These are phyloP conservation scores for Botrytis medusae DNA, from an alignment of 2,329 filamentous ascomycete genomes.

Conservation along the genomic window DNA sequence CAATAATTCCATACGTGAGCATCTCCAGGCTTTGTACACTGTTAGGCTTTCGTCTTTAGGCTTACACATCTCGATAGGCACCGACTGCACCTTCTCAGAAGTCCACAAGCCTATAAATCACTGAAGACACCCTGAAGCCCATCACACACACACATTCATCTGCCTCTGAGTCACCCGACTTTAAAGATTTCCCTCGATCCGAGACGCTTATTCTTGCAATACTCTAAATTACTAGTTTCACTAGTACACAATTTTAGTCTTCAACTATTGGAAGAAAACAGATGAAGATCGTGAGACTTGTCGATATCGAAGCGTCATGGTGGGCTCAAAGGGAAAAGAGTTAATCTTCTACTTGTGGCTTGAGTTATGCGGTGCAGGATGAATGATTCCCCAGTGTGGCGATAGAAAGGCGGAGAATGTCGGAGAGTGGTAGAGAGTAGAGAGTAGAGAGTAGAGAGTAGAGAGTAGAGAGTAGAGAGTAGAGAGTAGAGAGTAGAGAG, in stretches of 20 bases:
- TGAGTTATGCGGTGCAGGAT: background rate
- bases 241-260: background rate
- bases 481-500: background rate
- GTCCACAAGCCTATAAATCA: background rate
- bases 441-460: too few species aligned
- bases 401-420: background rate
- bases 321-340: background rate
- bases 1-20: background rate
- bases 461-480: too few species aligned
- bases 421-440: background rate
- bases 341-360: background rate
- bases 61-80: background rate
- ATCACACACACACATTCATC: background rate
- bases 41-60: background rate
- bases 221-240: background rate
- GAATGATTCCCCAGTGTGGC: background rate
- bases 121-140: background rate
- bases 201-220: background rate
- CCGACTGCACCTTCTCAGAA: background rate
- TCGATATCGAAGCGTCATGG: background rate
- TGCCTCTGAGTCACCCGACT: rapidly evolving
- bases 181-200: background rate
- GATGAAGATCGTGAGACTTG: background rate
- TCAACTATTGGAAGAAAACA: background rate
- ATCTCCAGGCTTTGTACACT: background rate